phyloP scores from a whole-genome alignment of 495 filamentous ascomycete species.

The Penicillium goetzii region DNA sequence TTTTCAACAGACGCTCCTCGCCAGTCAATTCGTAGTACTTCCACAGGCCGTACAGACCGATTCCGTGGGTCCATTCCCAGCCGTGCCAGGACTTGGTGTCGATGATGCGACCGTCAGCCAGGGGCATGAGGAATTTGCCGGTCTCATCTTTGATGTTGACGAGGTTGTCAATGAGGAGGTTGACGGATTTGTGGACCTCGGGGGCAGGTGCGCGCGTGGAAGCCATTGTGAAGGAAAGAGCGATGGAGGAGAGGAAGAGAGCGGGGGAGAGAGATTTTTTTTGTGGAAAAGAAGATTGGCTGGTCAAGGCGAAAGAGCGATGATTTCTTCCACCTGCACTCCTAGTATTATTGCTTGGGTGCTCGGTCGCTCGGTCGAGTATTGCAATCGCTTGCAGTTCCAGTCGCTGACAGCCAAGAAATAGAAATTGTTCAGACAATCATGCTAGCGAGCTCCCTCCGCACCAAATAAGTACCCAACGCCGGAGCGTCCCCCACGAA shows the following conservation, averaged over 20 bases:
- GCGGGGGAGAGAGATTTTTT: background rate
- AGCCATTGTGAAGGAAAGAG: slow-evolving; percentile 29
- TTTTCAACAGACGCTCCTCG: slow-evolving; percentile 50
- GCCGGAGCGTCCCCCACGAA: slow-evolving; percentile 3
- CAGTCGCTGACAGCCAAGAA: slow-evolving; percentile 1
- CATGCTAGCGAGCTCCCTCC: background rate
- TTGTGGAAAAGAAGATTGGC: background rate
- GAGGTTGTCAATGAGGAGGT: slow-evolving; percentile 66
- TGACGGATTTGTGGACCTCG: slow-evolving; percentile 59
- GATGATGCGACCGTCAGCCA: slow-evolving; percentile 71
- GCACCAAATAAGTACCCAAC: slow-evolving; percentile 15
- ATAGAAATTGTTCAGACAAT: background rate
- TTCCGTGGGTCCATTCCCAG: slow-evolving; percentile 83
- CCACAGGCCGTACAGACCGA: slow-evolving; percentile 78
- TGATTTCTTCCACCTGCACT: background rate
- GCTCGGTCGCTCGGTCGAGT: background rate
- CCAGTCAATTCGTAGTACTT: slow-evolving; percentile 71
- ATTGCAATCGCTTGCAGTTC: background rate
- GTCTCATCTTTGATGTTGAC: slow-evolving; percentile 71
- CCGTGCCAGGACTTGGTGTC: slow-evolving; percentile 79
- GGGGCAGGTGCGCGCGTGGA: slow-evolving; percentile 24
- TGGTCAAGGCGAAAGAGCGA: background rate
- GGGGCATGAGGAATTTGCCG: slow-evolving; percentile 66
- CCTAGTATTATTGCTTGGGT: background rate
- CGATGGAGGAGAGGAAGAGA: background rate